Evolutionary conservation across 441 rosid genomes (phyloP), one percentile per base, ranked within the genome.

Genomic region (Syzygium syzygioides): DNA sequence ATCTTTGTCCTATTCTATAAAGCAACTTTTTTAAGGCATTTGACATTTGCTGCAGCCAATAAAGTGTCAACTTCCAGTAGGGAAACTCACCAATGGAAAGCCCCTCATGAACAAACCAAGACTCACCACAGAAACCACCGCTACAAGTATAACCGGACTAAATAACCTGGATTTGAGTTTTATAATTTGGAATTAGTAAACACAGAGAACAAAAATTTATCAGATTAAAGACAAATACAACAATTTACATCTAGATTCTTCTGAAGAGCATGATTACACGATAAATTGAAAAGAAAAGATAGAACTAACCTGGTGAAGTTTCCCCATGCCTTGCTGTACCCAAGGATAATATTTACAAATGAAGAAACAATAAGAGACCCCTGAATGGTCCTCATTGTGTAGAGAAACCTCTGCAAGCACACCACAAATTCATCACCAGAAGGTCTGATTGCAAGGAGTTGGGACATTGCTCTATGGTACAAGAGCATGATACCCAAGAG

Each of bases 361-460:
- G 99, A 96, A 85, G 98, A 94, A 90, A 98, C 94, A 87, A 97
- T 98, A 25, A 96, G 80, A 2, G 99, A 95, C 88, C 99, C 99
- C 91, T 97, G 99, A 90, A 98, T 93, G 34, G 98, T 95, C 93
- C 99, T 95, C 64, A 98, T 97, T 14, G 93, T 92, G 90, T 91
- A 94, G 54, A 87, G 89, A 90, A 97, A 97, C 90, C 97, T 93
- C 99, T 97, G 95, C 93, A 93, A 89, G 45, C 85, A 90, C 86
- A 50, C 50, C 50, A 64, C 56, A 34, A 14, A 28, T 62, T 87
- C 48, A 60, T 9, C 55, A 90, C 11, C 50, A 66, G 79, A 87
- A 54, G 87, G 87, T 76, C 83, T 76, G 83, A 76, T 41, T 76
- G 83, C 83, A 76, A 41, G 80, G 80, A 71, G 80, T 71, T 76